These are phyloP conservation scores for Eutrema salsugineum DNA, from an alignment of 441 rosid genomes.

Conservation along the genomic window DNA sequence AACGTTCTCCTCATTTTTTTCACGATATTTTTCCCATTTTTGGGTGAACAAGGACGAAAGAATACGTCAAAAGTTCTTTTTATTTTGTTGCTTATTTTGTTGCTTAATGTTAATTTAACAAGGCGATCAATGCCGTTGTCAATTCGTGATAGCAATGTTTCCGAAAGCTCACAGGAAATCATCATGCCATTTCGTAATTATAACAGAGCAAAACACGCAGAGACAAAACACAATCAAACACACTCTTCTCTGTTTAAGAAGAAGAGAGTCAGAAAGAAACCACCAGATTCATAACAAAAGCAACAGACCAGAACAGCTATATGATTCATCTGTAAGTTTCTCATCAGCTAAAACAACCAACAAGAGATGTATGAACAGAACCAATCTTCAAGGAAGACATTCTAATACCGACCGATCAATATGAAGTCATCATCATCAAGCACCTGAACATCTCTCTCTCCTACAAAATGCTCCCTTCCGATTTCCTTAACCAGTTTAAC, in stretches of 20 bases:
- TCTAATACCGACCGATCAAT: constrained; percentile 61
- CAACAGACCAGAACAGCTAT: neutral
- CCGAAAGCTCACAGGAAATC: neutral
- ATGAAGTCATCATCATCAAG: constrained; percentile 78
- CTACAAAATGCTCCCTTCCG: constrained; percentile 75
- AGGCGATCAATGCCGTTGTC: neutral
- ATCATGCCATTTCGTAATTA: neutral
- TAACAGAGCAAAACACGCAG: constrained; percentile 4
- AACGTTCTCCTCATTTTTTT: neutral
- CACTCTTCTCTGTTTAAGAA: too few species aligned
- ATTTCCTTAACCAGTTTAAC: constrained; percentile 63
- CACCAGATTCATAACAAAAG: constrained; percentile 5
- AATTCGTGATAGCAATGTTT: neutral
- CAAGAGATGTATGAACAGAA: constrained; percentile 28
- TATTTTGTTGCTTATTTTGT: neutral
- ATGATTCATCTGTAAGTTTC: neutral
- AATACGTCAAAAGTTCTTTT: too few species aligned
- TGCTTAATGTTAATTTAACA: neutral
- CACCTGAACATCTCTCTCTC: constrained; percentile 65
- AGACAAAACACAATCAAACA: constrained; percentile 4
- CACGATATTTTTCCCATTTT: neutral
- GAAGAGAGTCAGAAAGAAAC: neutral
- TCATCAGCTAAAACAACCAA: constrained; percentile 1
- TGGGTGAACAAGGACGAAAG: neutral
- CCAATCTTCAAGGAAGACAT: neutral